phyloP scores from a whole-genome alignment of 257 asterid genomes.

The Fraxinus quadrangulata region DNA sequence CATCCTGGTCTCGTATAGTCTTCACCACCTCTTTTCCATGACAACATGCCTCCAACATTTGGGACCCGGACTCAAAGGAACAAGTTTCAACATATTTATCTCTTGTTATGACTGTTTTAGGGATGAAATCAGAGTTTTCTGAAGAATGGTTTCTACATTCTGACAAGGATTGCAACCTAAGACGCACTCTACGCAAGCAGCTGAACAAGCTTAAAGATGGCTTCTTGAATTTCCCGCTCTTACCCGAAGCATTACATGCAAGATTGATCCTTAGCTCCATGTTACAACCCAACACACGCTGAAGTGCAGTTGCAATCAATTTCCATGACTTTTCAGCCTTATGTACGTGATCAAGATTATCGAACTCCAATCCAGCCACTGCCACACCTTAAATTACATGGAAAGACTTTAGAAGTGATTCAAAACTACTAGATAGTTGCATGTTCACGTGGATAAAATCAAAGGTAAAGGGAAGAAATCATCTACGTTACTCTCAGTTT shows the following conservation, averaged over 20 bases:
- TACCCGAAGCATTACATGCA: slow-evolving; percentile 29
- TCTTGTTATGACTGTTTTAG: slow-evolving; percentile 37
- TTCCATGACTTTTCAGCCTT: slow-evolving; percentile 93
- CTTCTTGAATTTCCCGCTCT: slow-evolving; percentile 38
- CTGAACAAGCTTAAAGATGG: slow-evolving; percentile 53
- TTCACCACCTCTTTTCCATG: slow-evolving; percentile 47
- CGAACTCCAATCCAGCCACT: slow-evolving; percentile 77
- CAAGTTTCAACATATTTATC: slow-evolving; percentile 55
- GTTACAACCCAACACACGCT: slow-evolving; percentile 58
- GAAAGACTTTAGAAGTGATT: not conserved
- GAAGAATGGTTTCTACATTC: slow-evolving; percentile 51
- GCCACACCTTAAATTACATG: slow-evolving; percentile 53
- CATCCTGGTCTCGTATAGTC: slow-evolving; percentile 55
- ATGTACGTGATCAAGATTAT: slow-evolving; percentile 53
- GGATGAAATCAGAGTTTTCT: slow-evolving; percentile 41
- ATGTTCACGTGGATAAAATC: not conserved
- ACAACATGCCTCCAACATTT: slow-evolving; percentile 44
- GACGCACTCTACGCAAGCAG: slow-evolving; percentile 63
- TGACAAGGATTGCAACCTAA: slow-evolving; percentile 42
- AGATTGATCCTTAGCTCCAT: slow-evolving; percentile 76
- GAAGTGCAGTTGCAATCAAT: slow-evolving; percentile 75
- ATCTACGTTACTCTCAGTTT: not conserved
- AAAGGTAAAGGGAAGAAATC: not conserved
- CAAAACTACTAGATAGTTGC: not conserved
- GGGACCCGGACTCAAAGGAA: slow-evolving; percentile 62